Percentiles rank a stretch among this genome's conserved stretches.
phyloP scores from a whole-genome alignment of 1,284 basidiomycete species.

The Puccinia coronata region DNA sequence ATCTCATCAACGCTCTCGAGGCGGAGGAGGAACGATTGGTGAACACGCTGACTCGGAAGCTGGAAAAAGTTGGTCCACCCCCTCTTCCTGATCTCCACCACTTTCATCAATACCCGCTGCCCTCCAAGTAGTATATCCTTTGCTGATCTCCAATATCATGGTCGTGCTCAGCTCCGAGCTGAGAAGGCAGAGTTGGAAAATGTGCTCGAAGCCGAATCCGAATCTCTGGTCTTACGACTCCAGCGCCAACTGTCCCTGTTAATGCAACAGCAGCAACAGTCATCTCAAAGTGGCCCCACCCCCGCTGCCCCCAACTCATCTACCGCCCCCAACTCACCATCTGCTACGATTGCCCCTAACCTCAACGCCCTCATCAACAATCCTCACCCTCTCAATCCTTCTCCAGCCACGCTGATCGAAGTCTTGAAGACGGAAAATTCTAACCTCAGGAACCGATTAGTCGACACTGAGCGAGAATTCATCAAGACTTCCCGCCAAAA shows the following conservation, averaged over 20 bases:
- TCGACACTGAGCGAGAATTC: slow-evolving; percentile 72
- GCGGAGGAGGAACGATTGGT: slow-evolving; percentile 82
- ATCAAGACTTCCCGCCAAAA: slow-evolving; percentile 71
- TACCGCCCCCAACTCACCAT: slow-evolving; percentile 53
- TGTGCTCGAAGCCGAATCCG: slow-evolving; percentile 73
- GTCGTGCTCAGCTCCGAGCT: slow-evolving; percentile 66
- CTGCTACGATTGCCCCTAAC: slow-evolving; percentile 46
- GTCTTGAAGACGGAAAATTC: slow-evolving; percentile 75
- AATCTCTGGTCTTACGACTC: slow-evolving; percentile 73
- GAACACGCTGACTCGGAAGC: slow-evolving; percentile 72
- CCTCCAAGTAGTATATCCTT: slow-evolving; percentile 34
- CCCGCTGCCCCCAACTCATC: slow-evolving; percentile 50
- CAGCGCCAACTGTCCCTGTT: slow-evolving; percentile 70
- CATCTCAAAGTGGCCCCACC: slow-evolving; percentile 49
- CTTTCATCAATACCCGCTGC: background rate
- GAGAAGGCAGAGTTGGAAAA: slow-evolving; percentile 81
- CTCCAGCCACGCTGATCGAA: slow-evolving; percentile 67
- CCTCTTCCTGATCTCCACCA: slow-evolving; percentile 52
- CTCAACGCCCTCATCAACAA: slow-evolving; percentile 45
- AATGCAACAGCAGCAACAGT: slow-evolving; percentile 57
- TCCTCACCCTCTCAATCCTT: slow-evolving; percentile 55
- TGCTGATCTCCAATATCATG: background rate
- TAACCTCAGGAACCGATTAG: slow-evolving; percentile 66
- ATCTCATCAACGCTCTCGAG: slow-evolving; percentile 77
- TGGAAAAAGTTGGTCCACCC: slow-evolving; percentile 72